Evolutionary conservation across 2,329 filamentous ascomycete species (phyloP).

Genomic region (Xylariales sp.): DNA sequence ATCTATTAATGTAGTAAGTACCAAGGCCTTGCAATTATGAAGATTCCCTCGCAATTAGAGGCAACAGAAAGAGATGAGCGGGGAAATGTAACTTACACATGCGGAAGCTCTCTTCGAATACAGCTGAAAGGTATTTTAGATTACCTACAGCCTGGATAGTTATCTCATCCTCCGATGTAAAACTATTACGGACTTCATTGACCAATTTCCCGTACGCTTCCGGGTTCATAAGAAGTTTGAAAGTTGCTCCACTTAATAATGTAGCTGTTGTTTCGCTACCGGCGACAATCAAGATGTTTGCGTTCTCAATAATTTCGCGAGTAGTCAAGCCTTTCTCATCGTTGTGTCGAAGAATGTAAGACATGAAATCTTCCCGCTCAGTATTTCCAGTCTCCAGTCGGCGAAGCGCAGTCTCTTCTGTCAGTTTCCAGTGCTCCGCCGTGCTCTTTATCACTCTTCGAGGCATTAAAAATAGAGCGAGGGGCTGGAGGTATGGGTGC

Average conservation of each 20-base stretch:
- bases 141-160: slow-evolving; percentile 22
- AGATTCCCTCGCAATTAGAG: no score
- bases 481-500: not conserved
- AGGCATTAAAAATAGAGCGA: not conserved
- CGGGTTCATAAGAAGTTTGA: slow-evolving; percentile 28
- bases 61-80: no score
- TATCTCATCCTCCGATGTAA: slow-evolving; percentile 31
- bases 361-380: slow-evolving; percentile 3
- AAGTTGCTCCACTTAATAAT: slow-evolving; percentile 34
- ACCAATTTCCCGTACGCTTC: slow-evolving; percentile 24
- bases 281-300: slow-evolving; percentile 1
- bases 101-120: slow-evolving; percentile 34
- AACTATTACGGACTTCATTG: slow-evolving; percentile 31
- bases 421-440: not conserved
- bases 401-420: not conserved
- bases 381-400: slow-evolving; percentile 1
- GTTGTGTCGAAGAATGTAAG: slow-evolving; percentile 1
- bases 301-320: not conserved
- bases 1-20: slow-evolving; percentile 36
- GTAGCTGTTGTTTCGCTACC: slow-evolving; percentile 27
- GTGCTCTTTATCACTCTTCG: not conserved
- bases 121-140: slow-evolving; percentile 32
- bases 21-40: no score
- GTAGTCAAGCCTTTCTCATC: slow-evolving; percentile 1
- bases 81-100: slow-evolving; percentile 22